phyloP scores from a whole-genome alignment of 1,284 basidiomycete species.

The Pterulicium gracile region DNA sequence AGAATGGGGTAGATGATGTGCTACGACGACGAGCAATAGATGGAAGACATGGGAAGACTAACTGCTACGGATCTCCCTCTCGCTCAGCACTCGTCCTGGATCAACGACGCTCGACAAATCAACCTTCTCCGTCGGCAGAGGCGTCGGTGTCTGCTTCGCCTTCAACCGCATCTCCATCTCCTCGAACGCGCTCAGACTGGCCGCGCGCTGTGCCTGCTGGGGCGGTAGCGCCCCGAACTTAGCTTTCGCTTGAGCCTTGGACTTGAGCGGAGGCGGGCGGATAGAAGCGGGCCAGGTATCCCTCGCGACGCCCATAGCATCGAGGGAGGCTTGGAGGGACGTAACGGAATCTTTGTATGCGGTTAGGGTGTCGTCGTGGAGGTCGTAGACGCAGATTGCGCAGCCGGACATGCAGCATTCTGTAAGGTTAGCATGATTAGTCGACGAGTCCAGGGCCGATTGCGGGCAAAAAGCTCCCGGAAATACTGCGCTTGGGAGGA shows the following conservation, averaged over 20 bases:
- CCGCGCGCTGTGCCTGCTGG: slow-evolving; percentile 20
- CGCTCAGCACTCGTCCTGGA: slow-evolving; percentile 1
- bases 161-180: slow-evolving; percentile 48
- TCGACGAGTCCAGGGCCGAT: no score
- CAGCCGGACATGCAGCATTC: slow-evolving; percentile 93
- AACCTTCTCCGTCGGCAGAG: slow-evolving; percentile 13
- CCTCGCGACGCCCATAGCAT: slow-evolving; percentile 37
- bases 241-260: no score
- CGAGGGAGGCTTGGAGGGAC: slow-evolving; percentile 40
- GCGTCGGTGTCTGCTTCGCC: slow-evolving; percentile 35
- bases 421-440: no score
- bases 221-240: no score
- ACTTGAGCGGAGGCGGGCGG: no score
- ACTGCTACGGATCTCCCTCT: not conserved
- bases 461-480: slow-evolving; percentile 1
- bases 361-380: slow-evolving; percentile 72
- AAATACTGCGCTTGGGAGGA: slow-evolving; percentile 1
- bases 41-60: not conserved
- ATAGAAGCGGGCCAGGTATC: slow-evolving; percentile 73
- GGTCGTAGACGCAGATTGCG: slow-evolving; percentile 79
- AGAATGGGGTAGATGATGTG: not conserved
- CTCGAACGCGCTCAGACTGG: slow-evolving; percentile 48
- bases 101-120: slow-evolving; percentile 26
- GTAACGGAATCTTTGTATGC: slow-evolving; percentile 49
- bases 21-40: not conserved